Evolutionary conservation across 179 eudicot genomes (phyloP).

Genomic region (Corrigiola litoralis): DNA sequence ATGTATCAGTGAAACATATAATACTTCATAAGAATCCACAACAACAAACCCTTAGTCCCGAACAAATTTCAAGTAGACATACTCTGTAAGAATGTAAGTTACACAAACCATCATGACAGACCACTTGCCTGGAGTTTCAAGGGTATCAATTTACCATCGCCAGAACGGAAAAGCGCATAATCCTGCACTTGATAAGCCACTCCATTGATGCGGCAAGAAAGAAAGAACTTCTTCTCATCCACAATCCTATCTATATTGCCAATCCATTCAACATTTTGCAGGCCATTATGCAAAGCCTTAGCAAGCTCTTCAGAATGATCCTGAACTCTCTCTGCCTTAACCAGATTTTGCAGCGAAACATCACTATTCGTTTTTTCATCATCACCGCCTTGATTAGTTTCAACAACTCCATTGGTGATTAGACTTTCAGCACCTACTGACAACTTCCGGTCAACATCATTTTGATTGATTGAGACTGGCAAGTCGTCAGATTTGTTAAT

Average conservation of each 20-base stretch:
- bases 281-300: conserved; percentile 34
- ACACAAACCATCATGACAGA: background rate
- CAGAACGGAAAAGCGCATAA: conserved; percentile 52
- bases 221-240: conserved; percentile 57
- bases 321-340: conserved; percentile 26
- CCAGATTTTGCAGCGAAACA: conserved; percentile 25
- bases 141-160: conserved; percentile 51
- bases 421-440: conserved; percentile 30
- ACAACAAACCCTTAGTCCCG: no score
- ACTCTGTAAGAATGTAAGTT: background rate
- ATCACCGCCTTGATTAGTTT: conserved; percentile 10
- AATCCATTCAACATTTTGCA: conserved; percentile 62
- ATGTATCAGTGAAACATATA: background rate
- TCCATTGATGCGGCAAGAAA: conserved; percentile 69
- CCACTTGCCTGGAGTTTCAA: conserved; percentile 70
- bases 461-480: conserved; percentile 26
- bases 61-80: background rate
- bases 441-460: conserved; percentile 24
- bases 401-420: conserved; percentile 20
- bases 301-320: conserved; percentile 25
- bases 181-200: conserved; percentile 54
- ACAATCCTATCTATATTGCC: conserved; percentile 52
- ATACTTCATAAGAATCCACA: background rate
- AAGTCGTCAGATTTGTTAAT: conserved; percentile 21
- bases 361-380: conserved; percentile 24